Base-by-base conservation (phyloP, 148 eudicot species). In the Cornus kousa region DNA sequence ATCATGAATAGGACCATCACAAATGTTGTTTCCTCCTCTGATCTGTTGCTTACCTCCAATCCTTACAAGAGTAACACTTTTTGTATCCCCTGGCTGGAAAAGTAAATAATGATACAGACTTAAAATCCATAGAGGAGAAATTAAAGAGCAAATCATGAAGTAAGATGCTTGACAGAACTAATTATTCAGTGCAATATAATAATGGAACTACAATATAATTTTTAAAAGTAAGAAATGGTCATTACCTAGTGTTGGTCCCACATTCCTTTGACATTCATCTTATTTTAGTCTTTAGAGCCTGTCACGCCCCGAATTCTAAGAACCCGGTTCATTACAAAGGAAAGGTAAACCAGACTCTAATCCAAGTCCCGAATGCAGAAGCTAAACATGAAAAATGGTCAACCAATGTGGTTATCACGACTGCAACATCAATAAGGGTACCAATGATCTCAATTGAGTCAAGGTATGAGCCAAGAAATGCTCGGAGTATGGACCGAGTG, bases 71-170 rank as follows among this genome's bases (percentile, higher is more conserved):
- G 87, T 87, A 77, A 96, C 97, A 87, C 84, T 85, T 89, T 88
- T 96, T 40, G 88, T 83, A 81, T 96, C 99, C 84, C 99, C 99
- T 79, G 99, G 99, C 98, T 96, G 85, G 74, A 53, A 74, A 86
- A 81, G 77, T 39, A 71, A 82, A 83, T 33, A 48, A 72, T 53
- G 37, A 35, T 35, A 35, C 5, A 35, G 1, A 35, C 37, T 35
- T 35, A 4, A 72, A 57, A 68, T 75, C 22, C 35, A 35, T 43
- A 76, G n/a, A 62, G 62, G 72, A 23, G 5, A 67, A 73, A 67
- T 73, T 48, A 64, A 72, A 72, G n/a, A 40, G 43, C 24, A 69
- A 71, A 39, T 17, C 7, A 24, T 23, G 35, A 50, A 57, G 7
- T 33, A 46, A 33, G 65, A 79, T 64, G 65, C 72, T 50, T 28